Base-by-base conservation (phyloP, 108 stramenopile species). In the Cyclostephanos tholiformis region DNA sequence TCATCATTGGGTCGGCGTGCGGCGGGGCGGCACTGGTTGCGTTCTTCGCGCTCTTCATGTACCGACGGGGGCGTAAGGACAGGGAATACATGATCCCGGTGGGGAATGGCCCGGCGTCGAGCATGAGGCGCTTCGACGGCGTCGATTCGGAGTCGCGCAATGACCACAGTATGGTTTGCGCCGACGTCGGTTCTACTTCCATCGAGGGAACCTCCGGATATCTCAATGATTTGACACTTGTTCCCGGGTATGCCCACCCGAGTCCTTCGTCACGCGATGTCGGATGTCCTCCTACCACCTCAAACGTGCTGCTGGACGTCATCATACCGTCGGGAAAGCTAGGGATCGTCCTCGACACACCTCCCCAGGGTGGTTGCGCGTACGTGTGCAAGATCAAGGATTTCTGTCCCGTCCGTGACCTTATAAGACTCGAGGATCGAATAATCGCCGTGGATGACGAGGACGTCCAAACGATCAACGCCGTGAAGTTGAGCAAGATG, bases 251-350 rank as follows among this genome's bases (percentile, higher is more conserved):
- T 32, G 4, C 32, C 32, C 32, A 32, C 32, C 32, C 44, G 38
- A 27, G 44, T 36, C 27, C 35, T 44, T 48, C 27, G 43, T 26
- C n/a, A 26, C 55, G 13, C 12, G 26, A 2, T 11, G 23, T 9
- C 6, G 38, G 22, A 7, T 16, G 57, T 29, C 30, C 27, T 35
- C 27, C 29, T 11, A 6, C 53, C 23, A 55, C 57, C 12, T 1
- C 57, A 19, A 29, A 49, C 29, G 70, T 32, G 16, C 49, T 65
- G 11, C 26, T 75, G 13, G 10, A 75, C 55, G 38, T 75, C 7
- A 48, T 67, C 36, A 60, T 66, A 0, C 74, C 74, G 2, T n/a
- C 66, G 9, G 74, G 74, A 14, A 75, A 67, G 66, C 74, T 75
- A 6, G 74, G 74, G 14, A 66, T 75, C 1, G 48, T 75, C 22